phyloP scores from a whole-genome alignment of 2,329 filamentous ascomycete species.

The Paramyrothecium roridum region DNA sequence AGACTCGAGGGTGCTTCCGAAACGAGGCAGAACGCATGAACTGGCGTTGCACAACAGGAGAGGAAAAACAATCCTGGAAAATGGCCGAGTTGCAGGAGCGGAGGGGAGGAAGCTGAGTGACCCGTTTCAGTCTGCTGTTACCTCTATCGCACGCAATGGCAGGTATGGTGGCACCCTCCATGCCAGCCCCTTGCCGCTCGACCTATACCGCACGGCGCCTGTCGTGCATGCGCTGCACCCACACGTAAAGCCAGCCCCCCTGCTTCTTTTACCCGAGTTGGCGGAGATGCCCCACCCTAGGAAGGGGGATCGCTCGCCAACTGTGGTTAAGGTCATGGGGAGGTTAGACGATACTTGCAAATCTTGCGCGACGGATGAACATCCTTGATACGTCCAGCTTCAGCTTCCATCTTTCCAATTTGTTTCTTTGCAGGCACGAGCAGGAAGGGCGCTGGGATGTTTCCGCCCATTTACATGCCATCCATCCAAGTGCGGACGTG shows the following conservation, averaged over 20 bases:
- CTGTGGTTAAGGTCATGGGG: background rate
- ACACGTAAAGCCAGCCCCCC: background rate
- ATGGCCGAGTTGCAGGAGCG: slow-evolving; percentile 5
- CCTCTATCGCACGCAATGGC: no score
- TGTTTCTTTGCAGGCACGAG: no score
- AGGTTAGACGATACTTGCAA: background rate
- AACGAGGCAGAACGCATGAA: slow-evolving; percentile 3
- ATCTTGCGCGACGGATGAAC: no score
- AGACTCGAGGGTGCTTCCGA: slow-evolving; percentile 5
- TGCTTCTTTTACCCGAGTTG: background rate
- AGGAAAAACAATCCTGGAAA: slow-evolving; percentile 2
- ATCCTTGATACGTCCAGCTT: no score
- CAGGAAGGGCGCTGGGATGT: no score
- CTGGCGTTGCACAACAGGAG: slow-evolving; percentile 9
- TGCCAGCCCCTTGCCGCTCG: no score
- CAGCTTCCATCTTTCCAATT: no score
- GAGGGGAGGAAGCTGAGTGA: background rate
- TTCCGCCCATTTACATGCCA: no score
- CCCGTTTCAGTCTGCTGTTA: background rate
- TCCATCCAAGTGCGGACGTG: no score
- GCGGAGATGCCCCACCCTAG: background rate
- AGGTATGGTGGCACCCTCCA: no score
- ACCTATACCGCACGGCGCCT: no score
- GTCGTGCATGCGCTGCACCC: no score
- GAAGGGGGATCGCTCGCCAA: background rate